Base-by-base conservation (phyloP, 441 rosid genomes). In the Manihot esculenta region DNA sequence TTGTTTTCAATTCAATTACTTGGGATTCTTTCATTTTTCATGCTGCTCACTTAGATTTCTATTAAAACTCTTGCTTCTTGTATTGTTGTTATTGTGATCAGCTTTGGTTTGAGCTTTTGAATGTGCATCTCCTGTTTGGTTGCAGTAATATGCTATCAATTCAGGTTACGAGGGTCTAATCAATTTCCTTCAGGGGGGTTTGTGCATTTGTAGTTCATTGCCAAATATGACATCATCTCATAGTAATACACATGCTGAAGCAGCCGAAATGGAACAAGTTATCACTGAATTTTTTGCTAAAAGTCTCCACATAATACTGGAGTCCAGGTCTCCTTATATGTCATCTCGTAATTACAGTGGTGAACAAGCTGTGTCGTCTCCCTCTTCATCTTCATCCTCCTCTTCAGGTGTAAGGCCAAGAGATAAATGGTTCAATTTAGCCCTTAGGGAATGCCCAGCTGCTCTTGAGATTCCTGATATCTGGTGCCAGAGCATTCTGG, bases 351-450 rank as follows among this genome's bases (percentile, higher is more conserved):
- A 89, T 75, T 95, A 71, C 60, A 88, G 97, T 61, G 92, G 96
- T 3, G 98, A 93, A 35, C 98, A 91, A 79, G 72, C 68, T 67
- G 27, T 91, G 1, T 88, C 81, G 8, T 90, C 97, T 14, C 93
- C 96, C 10, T 86, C 92, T 26, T 89, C 94, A 0, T 91, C 97
- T 23, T 74, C 89, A 2, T 93, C 96, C 0, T 89, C 97, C 4
- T 90, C 98, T 1, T 88, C 97, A 0, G 89, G 96, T 42, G 91
- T 87, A 50, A 84, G 90, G 75, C 88, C 96, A 1, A 86, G 99
- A 21, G 98, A 95, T 79, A 88, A 85, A 75, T 91, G 98, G 98
- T 95, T 95, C 74, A 91, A 91, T 73, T 75, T 95, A 75, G 97
- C 96, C 6, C 94, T 95, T 17, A 80, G 91, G 79, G 98, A 91